Percentiles rank a stretch among this genome's conserved stretches.
phyloP scores from a whole-genome alignment of 2,329 filamentous ascomycete genomes.

The Exserohilum rostratum region DNA sequence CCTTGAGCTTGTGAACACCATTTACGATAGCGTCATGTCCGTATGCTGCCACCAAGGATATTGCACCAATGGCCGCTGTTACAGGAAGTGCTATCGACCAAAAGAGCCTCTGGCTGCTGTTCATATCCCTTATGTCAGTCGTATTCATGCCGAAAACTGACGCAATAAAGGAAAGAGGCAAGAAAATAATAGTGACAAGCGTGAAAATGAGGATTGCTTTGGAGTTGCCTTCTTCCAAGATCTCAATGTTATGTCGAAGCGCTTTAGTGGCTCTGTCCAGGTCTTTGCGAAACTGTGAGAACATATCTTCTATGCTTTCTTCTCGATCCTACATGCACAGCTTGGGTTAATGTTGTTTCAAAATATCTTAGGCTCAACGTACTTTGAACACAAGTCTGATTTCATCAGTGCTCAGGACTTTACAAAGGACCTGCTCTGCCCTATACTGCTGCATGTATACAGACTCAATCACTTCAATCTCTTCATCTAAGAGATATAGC shows the following conservation, averaged over 20 bases:
- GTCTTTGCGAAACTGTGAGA: neutral
- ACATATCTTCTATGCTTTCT: neutral
- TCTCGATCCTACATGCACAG: neutral
- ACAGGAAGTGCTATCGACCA: neutral
- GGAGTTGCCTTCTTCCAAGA: slow-evolving; percentile 15
- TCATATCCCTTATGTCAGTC: neutral
- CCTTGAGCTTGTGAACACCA: neutral
- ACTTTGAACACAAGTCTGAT: too few species aligned
- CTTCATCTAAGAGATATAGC: neutral
- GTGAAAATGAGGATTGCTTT: slow-evolving; percentile 1
- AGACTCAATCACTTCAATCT: neutral
- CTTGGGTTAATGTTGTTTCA: too few species aligned
- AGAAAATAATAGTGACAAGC: neutral
- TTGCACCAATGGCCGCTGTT: neutral
- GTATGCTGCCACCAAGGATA: neutral
- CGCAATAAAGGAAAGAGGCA: neutral
- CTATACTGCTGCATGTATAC: neutral
- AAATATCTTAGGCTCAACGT: too few species aligned
- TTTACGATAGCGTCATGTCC: neutral
- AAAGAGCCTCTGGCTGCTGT: neutral
- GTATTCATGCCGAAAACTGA: neutral
- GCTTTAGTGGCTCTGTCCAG: neutral
- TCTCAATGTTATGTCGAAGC: slow-evolving; percentile 22
- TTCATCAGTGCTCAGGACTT: too few species aligned
- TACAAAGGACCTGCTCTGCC: neutral